Evolutionary conservation across 495 filamentous ascomycete genomes (phyloP).

Genomic region (Letharia columbiana): DNA sequence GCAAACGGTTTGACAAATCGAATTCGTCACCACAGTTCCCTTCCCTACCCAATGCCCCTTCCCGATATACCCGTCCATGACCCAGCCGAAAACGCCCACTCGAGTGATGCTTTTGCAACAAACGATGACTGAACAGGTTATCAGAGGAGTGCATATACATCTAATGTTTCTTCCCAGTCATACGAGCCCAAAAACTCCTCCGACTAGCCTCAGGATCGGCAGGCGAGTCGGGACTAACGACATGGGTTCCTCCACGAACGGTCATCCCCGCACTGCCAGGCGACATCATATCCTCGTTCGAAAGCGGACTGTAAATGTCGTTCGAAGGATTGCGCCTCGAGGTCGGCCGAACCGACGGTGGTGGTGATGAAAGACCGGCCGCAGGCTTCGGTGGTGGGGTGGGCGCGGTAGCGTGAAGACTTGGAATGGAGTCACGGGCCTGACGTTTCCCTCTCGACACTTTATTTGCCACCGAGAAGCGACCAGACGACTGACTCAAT

Average conservation of each 20-base stretch:
- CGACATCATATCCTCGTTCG: conserved; percentile 3
- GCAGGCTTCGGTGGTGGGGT: conserved; percentile 8
- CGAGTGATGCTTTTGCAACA: background rate
- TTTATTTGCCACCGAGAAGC: background rate
- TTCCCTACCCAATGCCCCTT: background rate
- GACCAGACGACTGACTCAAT: conserved; percentile 9
- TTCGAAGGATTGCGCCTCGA: background rate
- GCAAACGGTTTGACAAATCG: background rate
- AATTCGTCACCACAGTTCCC: background rate
- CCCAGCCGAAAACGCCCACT: background rate
- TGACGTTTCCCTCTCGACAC: conserved; percentile 2
- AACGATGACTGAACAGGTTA: background rate
- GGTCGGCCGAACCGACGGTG: background rate
- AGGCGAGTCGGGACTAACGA: conserved; percentile 2
- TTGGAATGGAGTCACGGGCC: conserved; percentile 3
- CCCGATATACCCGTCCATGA: background rate
- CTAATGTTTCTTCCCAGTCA: background rate
- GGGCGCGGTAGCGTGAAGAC: conserved; percentile 5
- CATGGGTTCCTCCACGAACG: background rate
- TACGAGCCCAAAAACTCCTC: background rate
- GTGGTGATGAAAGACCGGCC: background rate
- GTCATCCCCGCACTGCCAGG: conserved; percentile 3
- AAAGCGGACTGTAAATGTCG: conserved; percentile 8
- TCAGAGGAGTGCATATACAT: background rate
- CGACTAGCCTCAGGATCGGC: conserved; percentile 2